These are phyloP conservation scores for Schizosaccharomyces lindneri DNA, from an alignment of 805 yeast genomes.

Conservation along the genomic window DNA sequence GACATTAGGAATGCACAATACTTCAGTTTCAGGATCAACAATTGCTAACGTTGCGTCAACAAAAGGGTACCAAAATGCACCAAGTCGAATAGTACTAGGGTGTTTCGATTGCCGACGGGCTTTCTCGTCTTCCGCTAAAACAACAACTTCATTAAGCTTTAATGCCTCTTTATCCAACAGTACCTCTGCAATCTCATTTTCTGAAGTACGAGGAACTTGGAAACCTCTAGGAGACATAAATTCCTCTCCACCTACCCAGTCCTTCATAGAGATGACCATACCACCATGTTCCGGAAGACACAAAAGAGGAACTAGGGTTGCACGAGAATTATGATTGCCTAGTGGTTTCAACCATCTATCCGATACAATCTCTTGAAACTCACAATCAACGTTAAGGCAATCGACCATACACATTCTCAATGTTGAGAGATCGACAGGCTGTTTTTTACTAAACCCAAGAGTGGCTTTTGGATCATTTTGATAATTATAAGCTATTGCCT, in stretches of 20 bases:
- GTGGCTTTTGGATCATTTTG: conserved; percentile 72
- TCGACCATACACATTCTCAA: conserved; percentile 78
- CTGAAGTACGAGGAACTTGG: conserved; percentile 13
- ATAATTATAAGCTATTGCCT: conserved; percentile 77
- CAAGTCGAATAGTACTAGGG: conserved; percentile 29
- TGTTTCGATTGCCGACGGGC: not conserved
- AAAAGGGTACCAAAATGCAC: conserved; percentile 80
- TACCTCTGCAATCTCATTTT: conserved; percentile 33
- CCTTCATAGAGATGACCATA: conserved; percentile 72
- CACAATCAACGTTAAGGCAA: conserved; percentile 75
- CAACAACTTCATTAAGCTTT: conserved; percentile 43
- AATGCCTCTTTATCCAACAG: conserved; percentile 49
- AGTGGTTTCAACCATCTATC: conserved; percentile 77
- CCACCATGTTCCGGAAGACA: conserved; percentile 90
- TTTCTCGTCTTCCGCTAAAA: conserved; percentile 19
- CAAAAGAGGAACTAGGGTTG: conserved; percentile 66
- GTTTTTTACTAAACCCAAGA: conserved; percentile 49
- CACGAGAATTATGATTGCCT: conserved; percentile 54
- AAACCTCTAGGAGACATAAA: conserved; percentile 28
- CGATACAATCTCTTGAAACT: conserved; percentile 65
- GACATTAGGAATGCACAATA: conserved; percentile 46
- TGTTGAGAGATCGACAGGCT: conserved; percentile 49
- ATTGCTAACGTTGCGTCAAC: conserved; percentile 86
- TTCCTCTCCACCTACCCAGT: conserved; percentile 59
- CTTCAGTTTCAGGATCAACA: conserved; percentile 76